Percentiles rank a stretch among this genome's conserved stretches.
These are phyloP conservation scores for Termitomyces sp. DNA, from an alignment of 768 basidiomycete species.

Conservation along the genomic window DNA sequence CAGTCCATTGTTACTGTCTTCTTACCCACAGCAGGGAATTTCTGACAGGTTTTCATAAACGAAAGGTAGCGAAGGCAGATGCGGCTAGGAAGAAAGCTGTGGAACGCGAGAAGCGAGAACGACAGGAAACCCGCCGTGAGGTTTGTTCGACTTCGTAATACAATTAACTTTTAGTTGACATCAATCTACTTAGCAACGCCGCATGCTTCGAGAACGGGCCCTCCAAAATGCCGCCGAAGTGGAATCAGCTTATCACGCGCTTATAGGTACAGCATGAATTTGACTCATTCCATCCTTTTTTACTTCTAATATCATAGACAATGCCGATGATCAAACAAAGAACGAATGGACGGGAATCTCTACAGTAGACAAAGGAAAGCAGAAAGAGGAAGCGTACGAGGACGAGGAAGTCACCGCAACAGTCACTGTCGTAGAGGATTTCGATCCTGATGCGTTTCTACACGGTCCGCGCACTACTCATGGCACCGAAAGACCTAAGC, in stretches of 20 bases:
- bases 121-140: conserved; percentile 71
- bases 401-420: conserved; percentile 83
- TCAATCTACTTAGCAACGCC: conserved; percentile 54
- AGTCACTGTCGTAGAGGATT: conserved; percentile 89
- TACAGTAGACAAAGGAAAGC: conserved; percentile 24
- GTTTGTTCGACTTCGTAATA: conserved; percentile 33
- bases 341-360: conserved; percentile 46
- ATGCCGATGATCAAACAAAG: conserved; percentile 30
- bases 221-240: conserved; percentile 70
- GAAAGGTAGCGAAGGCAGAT: conserved; percentile 81
- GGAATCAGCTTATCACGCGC: conserved; percentile 64
- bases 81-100: conserved; percentile 66
- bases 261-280: conserved; percentile 30
- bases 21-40: conserved; percentile 56
- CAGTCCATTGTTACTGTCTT: neutral
- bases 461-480: conserved; percentile 32
- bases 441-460: conserved; percentile 64
- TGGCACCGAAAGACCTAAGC: neutral
- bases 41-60: conserved; percentile 90
- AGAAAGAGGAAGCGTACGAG: conserved; percentile 67
- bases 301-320: conserved; percentile 7
- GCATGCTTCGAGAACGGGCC: conserved; percentile 72
- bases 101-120: conserved; percentile 72
- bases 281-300: neutral
- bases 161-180: conserved; percentile 12